Evolutionary conservation across 345 rosid genomes (phyloP), one percentile per base, ranked within the genome.

Genomic region (Sonneratia caseolaris): DNA sequence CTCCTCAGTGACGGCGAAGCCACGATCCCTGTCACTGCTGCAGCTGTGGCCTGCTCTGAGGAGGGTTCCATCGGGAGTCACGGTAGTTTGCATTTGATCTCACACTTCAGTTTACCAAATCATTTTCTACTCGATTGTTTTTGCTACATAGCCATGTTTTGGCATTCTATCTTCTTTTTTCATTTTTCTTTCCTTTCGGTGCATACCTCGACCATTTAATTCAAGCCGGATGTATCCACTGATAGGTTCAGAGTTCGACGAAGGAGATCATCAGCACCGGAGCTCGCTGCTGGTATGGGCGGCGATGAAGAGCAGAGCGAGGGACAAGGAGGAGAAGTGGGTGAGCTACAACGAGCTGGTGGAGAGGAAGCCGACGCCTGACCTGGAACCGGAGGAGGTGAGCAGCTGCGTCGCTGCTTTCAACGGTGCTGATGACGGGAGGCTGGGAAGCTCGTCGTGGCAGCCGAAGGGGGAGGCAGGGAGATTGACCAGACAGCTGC

Each of bases 311-410:
- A 59, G 79, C 67, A 42, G 85, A 77, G 88, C 85, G 64, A 80
- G 71, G 64, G 82, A 83, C 24, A 85, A 81, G 43, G 88, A 83
- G 76, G 95, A 94, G 80, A 82, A 79, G 79, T 93, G 98, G 97
- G 97, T 91, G 73, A 81, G 93, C 67, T 93, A 88, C 79, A 82
- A 85, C 66, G 96, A 89, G 32, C 93, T 89, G 76, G 86, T 76
- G 78, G 78, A 81, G 79, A 81, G 75, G 68, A 77, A 68, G 70
- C 51, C 53, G 70, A 32, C 4, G 14, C 35, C 48, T 35, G 70
- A 68, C 53, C 38, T 76, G 61, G 82, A 77, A 66, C 87, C 83
- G 37, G 98, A 90, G 71, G 96, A 88, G 64, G 93, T 81, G 51
- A 89, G 79, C 64, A 79, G 84, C 42, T 47, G 78, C 36, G 64